A percentile compares a stretch with the other conserved stretches of the same genome.
These are phyloP conservation scores for Silene noctiflora DNA, from an alignment of 179 eudicot species.

Conservation along the genomic window DNA sequence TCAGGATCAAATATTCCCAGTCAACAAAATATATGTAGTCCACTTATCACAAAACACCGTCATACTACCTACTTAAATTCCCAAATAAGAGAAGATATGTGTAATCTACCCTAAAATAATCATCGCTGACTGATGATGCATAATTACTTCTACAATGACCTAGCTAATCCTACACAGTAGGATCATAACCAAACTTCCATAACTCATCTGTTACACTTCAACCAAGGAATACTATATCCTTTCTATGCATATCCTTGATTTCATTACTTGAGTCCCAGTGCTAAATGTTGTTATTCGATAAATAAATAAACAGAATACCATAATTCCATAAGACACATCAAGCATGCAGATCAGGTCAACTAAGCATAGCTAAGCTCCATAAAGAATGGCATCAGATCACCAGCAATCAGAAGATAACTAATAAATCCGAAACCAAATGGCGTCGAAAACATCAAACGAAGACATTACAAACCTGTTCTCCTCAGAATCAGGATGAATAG, in stretches of 20 bases:
- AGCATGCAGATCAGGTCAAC: not conserved
- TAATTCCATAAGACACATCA: not conserved
- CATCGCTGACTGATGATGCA: not conserved
- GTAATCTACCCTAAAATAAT: not conserved
- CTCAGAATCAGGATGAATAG: constrained; percentile 70
- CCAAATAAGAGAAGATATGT: too few species aligned
- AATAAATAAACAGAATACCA: not conserved
- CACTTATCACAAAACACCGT: not conserved
- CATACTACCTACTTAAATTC: not conserved
- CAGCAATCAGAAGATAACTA: not conserved
- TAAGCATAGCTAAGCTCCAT: not conserved
- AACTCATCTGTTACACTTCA: not conserved
- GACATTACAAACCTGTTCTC: constrained; percentile 59
- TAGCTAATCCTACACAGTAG: not conserved
- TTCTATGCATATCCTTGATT: not conserved
- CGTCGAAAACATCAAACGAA: not conserved
- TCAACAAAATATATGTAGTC: not conserved
- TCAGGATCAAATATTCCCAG: not conserved
- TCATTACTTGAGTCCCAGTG: not conserved
- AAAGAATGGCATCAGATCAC: not conserved
- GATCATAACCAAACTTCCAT: not conserved
- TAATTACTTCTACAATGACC: not conserved
- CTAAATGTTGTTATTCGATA: too few species aligned
- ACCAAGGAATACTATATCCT: not conserved
- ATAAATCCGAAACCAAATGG: not conserved